Evolutionary conservation across 2,329 filamentous ascomycete genomes (phyloP), one percentile per base, ranked within the genome.

Genomic region (Scolecobasidium constrictum): DNA sequence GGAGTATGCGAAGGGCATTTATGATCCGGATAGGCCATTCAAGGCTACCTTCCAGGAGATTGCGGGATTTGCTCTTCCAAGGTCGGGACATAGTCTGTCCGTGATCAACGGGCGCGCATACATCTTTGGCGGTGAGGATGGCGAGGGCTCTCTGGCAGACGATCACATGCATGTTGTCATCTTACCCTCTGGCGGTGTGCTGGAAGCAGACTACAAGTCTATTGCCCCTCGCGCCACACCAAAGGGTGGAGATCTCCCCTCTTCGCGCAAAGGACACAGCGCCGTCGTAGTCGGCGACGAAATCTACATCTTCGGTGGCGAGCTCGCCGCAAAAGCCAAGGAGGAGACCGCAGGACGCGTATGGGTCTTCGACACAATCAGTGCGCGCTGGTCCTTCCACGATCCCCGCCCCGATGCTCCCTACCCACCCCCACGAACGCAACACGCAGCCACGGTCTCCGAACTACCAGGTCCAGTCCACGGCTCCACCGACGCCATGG

Each of bases 61-160:
- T 40, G 63, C 52, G 46, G 52, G 63, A 49, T 49, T 64, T 46
- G 46, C 58, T 44, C 61, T 78, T 9, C 61, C 64, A 5, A 64
- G 72, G 42, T 64, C 66, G 6, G 56, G 67, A 35, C 73, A 77
- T 54, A 70, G 69, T 3, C 50, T 76, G 38, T 72, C 69, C 3
- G 57, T 73, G 36, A 61, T 77, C 48, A 68, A 67, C 46, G 65
- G 68, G 41, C 68, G 69, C 48, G 71, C 71, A 21, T 75, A 75
- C 52, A 67, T 77, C 42, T 75, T 75, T 47, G 72, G 73, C 5
- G 73, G 73, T 41, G 62, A 67, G 50, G 9, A 34, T 17, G 22
- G 26, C 17, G 62, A 47, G 47, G 60, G 45, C 31, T 21, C 40
- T 16, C 58, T 73, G 19, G 70, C 69, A 22, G 62, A 65, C 43